Conservation (phyloP, 495 filamentous ascomycete species). For the Pyrenula massariospora region DNA sequence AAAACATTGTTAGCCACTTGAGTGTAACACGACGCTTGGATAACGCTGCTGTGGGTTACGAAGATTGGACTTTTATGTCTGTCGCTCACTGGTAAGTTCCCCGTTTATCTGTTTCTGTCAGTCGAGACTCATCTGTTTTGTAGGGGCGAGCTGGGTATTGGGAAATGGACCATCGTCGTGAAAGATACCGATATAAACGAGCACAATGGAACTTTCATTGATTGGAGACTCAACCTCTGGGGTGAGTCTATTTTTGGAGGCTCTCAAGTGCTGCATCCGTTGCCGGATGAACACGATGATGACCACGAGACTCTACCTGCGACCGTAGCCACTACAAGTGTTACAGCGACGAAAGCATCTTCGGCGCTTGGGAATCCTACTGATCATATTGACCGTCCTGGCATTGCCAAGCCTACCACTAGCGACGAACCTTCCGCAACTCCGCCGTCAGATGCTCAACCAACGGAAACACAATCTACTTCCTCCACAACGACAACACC, state of each 20-base stretch:
- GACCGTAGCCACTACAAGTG: slow-evolving; percentile 40
- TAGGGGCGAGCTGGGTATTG: slow-evolving; percentile 82
- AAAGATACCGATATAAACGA: slow-evolving; percentile 77
- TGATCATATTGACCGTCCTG: slow-evolving; percentile 69
- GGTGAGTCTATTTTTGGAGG: slow-evolving; percentile 70
- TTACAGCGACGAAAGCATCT: slow-evolving; percentile 21
- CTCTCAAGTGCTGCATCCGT: slow-evolving; percentile 59
- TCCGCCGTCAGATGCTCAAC: slow-evolving; percentile 7
- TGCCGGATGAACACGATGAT: slow-evolving; percentile 78
- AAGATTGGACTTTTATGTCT: slow-evolving; percentile 98
- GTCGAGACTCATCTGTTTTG: slow-evolving; percentile 6
- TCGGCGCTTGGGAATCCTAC: slow-evolving; percentile 30
- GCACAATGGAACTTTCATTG: slow-evolving; percentile 62
- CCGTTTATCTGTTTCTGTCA: not conserved
- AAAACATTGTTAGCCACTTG: slow-evolving; percentile 72
- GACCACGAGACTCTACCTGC: slow-evolving; percentile 56
- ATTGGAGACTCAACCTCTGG: slow-evolving; percentile 94
- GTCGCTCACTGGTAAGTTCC: slow-evolving; percentile 84
- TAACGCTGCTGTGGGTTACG: slow-evolving; percentile 55
- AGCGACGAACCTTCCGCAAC: slow-evolving; percentile 14
- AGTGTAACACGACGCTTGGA: slow-evolving; percentile 61
- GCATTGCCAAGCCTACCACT: slow-evolving; percentile 45
- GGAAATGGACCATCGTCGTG: slow-evolving; percentile 82
- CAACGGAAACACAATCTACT: slow-evolving; percentile 15
- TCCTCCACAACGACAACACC: slow-evolving; percentile 21